Evolutionary conservation across 225 moss, liverwort and hornwort species (phyloP).

Genomic region (Anthoceros angustus): DNA sequence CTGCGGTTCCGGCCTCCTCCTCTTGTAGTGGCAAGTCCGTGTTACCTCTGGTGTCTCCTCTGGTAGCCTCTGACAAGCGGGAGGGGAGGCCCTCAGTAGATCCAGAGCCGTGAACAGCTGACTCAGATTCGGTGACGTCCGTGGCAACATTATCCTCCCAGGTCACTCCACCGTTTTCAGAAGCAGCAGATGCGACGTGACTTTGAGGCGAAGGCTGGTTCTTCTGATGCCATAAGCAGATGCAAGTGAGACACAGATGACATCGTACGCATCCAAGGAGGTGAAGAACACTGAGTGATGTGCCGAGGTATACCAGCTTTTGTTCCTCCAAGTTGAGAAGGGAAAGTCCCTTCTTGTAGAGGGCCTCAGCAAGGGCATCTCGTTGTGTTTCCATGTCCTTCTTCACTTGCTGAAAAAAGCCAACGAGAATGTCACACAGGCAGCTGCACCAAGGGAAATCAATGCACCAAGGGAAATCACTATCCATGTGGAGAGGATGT

Average conservation of each 20-base stretch:
- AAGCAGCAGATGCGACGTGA: too few species aligned
- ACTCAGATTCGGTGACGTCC: too few species aligned
- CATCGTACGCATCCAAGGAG: neutral
- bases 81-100: too few species aligned
- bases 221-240: too few species aligned
- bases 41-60: too few species aligned
- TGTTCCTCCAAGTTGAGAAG: constrained; percentile 54
- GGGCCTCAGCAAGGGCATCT: constrained; percentile 80
- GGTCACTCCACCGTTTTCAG: too few species aligned
- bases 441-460: neutral
- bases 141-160: too few species aligned
- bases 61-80: too few species aligned
- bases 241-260: neutral
- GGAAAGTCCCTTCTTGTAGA: constrained; percentile 83
- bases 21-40: too few species aligned
- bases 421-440: neutral
- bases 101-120: too few species aligned
- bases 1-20: constrained; percentile 9
- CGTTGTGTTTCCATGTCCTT: constrained; percentile 92
- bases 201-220: too few species aligned
- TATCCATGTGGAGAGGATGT: neutral
- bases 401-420: constrained; percentile 47
- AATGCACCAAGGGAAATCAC: neutral
- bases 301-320: neutral
- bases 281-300: neutral